A percentile compares a stretch with the other conserved stretches of the same genome.
Conservation (phyloP, 139 green algal genomes). For the Tetradesmus obliquus region DNA sequence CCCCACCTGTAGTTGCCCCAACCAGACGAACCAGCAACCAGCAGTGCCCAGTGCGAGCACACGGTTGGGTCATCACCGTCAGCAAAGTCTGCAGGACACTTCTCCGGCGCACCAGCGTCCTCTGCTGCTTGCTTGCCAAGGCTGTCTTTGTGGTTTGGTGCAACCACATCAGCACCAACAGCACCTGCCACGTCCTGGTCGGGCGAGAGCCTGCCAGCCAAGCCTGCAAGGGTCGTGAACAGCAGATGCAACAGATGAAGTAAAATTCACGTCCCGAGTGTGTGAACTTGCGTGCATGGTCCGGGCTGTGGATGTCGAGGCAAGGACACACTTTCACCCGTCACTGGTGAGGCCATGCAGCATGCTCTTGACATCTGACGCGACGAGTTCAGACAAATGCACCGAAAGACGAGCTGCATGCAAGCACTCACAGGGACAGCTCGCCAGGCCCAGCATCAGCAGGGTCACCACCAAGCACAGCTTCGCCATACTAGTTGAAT, state of each 20-base stretch:
- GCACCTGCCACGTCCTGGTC: background rate
- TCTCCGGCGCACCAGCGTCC: background rate
- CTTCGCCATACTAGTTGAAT: background rate
- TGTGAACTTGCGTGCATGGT: background rate
- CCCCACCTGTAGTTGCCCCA: constrained; percentile 86
- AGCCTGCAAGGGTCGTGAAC: background rate
- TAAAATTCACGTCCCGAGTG: background rate
- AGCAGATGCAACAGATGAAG: background rate
- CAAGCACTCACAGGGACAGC: background rate
- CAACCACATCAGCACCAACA: background rate
- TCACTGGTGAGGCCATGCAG: background rate
- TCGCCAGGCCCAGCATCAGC: background rate
- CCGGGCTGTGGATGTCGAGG: background rate
- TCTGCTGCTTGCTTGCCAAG: constrained; percentile 10
- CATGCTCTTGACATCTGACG: background rate
- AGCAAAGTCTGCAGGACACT: constrained; percentile 44
- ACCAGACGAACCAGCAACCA: constrained; percentile 84
- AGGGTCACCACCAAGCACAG: background rate
- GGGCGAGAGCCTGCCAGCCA: constrained; percentile 13
- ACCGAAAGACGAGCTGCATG: background rate
- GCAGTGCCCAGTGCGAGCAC: constrained; percentile 84
- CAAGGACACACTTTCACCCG: background rate
- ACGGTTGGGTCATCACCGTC: constrained; percentile 59
- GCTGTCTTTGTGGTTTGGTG: background rate
- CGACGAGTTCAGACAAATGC: background rate